Percentiles rank a stretch among this genome's conserved stretches.
Conservation (phyloP, 2,329 filamentous ascomycete species). For the Apiospora saccharicola region DNA sequence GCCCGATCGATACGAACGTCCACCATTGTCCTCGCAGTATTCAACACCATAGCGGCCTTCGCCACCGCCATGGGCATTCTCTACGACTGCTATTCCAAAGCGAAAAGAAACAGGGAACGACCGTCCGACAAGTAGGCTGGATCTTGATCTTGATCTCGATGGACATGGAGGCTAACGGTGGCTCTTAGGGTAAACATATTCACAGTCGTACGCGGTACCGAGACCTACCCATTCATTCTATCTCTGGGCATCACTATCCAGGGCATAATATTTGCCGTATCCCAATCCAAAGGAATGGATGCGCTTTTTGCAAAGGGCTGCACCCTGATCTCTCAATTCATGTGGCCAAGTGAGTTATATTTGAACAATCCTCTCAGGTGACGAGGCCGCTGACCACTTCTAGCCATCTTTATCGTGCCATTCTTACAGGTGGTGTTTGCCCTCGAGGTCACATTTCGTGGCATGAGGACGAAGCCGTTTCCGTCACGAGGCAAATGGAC, state of each 20-base stretch:
- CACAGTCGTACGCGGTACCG: slow-evolving; percentile 54
- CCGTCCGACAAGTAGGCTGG: slow-evolving; percentile 52
- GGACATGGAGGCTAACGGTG: slow-evolving; percentile 43
- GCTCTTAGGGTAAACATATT: slow-evolving; percentile 41
- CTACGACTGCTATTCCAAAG: slow-evolving; percentile 60
- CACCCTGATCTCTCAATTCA: slow-evolving; percentile 60
- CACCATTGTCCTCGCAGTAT: slow-evolving; percentile 66
- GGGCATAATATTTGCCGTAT: slow-evolving; percentile 62
- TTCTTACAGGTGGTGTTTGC: slow-evolving; percentile 72
- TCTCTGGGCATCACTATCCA: slow-evolving; percentile 66
- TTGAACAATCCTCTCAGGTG: not conserved
- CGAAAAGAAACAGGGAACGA: slow-evolving; percentile 48
- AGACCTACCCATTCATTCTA: slow-evolving; percentile 63
- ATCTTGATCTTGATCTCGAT: no score
- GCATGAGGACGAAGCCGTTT: slow-evolving; percentile 63
- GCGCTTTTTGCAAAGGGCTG: slow-evolving; percentile 61
- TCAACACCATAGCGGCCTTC: slow-evolving; percentile 67
- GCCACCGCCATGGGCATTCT: slow-evolving; percentile 64
- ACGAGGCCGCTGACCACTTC: slow-evolving; percentile 36
- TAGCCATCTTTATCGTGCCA: slow-evolving; percentile 72
- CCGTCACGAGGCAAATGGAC: slow-evolving; percentile 66
- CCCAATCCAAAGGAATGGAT: slow-evolving; percentile 63
- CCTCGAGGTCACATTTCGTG: slow-evolving; percentile 65
- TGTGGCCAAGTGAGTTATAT: slow-evolving; percentile 62
- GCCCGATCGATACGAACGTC: slow-evolving; percentile 67